Evolutionary conservation across 2,329 filamentous ascomycete species (phyloP).

Genomic region (Tetracladium maxilliforme): DNA sequence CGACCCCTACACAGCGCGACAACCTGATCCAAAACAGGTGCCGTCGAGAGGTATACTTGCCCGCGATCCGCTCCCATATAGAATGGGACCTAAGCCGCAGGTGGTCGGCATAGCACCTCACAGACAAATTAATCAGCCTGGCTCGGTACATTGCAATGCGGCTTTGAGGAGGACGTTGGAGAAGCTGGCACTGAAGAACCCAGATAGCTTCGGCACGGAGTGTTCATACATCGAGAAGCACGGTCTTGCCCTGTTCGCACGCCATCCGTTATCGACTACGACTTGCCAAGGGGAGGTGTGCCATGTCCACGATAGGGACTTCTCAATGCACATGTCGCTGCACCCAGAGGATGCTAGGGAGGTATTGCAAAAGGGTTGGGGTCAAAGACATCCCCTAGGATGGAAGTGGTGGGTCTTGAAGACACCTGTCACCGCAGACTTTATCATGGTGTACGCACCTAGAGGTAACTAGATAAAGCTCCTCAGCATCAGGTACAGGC

Average conservation of each 20-base stretch:
- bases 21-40: conserved; percentile 38
- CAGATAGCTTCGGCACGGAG: conserved; percentile 38
- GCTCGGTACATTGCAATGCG: conserved; percentile 35
- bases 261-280: conserved; percentile 46
- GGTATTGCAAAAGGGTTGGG: conserved; percentile 66
- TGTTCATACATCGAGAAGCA: conserved; percentile 74
- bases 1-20: conserved; percentile 48
- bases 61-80: conserved; percentile 36
- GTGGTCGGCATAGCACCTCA: conserved; percentile 72
- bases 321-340: conserved; percentile 65
- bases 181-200: conserved; percentile 28
- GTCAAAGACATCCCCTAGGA: conserved; percentile 35
- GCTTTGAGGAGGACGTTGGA: conserved; percentile 37
- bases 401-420: conserved; percentile 3
- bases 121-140: conserved; percentile 58
- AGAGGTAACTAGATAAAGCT: no score
- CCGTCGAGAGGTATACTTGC: conserved; percentile 33
- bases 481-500: no score
- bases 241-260: conserved; percentile 60
- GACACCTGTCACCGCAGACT: conserved; percentile 56
- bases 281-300: conserved; percentile 71
- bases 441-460: conserved; percentile 74
- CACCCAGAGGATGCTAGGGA: conserved; percentile 64
- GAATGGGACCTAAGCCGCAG: conserved; percentile 46
- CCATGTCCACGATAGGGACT: conserved; percentile 65